Evolutionary conservation across 306 rosid genomes (phyloP).

Genomic region (Dalbergia cochinchinensis): DNA sequence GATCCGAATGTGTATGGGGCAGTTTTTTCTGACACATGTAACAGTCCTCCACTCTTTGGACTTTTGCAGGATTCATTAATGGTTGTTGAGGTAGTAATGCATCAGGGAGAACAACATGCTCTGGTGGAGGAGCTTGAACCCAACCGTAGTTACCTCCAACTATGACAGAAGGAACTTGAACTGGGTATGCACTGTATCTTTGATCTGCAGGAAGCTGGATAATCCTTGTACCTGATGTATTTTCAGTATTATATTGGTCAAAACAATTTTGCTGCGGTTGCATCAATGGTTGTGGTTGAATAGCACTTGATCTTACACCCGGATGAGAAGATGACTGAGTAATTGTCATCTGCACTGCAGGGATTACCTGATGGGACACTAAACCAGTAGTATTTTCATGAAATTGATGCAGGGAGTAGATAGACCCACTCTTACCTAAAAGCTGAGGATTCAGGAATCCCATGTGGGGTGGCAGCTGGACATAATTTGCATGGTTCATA

Average conservation of each 20-base stretch:
- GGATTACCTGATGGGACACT: conserved; percentile 58
- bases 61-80: conserved; percentile 59
- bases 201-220: conserved; percentile 81
- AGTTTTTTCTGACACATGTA: conserved; percentile 80
- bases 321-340: conserved; percentile 64
- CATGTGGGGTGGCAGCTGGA: conserved; percentile 69
- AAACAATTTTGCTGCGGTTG: conserved; percentile 66
- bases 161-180: conserved; percentile 61
- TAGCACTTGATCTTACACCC: conserved; percentile 61
- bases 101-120: conserved; percentile 62
- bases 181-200: conserved; percentile 67
- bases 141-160: conserved; percentile 71
- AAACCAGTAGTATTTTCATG: no score
- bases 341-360: conserved; percentile 69
- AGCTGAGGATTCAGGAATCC: conserved; percentile 70
- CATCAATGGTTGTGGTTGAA: conserved; percentile 64
- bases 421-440: conserved; percentile 58
- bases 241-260: conserved; percentile 68
- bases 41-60: conserved; percentile 68
- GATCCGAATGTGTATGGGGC: conserved; percentile 92
- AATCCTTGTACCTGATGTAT: conserved; percentile 61
- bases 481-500: conserved; percentile 58
- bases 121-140: conserved; percentile 67
- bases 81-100: conserved; percentile 65
- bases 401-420: conserved; percentile 62